phyloP scores from a whole-genome alignment of 2,329 filamentous ascomycete species.

The Pseudogymnoascus sp. region DNA sequence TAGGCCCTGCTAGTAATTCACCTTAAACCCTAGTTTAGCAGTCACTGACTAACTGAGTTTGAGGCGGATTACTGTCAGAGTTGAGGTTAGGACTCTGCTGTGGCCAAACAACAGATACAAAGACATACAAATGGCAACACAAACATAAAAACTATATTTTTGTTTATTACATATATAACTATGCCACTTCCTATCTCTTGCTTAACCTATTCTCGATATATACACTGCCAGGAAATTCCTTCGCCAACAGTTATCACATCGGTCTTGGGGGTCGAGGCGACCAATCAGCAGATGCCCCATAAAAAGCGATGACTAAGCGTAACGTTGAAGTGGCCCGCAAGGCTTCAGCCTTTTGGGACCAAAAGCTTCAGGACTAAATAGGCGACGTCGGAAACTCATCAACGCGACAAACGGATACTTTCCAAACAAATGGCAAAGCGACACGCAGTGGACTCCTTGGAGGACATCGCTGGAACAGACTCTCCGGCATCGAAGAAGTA shows the following conservation, averaged over 20 bases:
- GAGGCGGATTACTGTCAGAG: too few species aligned
- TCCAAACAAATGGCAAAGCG: slow-evolving; percentile 42
- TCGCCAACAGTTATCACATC: neutral
- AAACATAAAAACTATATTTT: neutral
- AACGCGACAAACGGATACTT: neutral
- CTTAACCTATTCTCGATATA: too few species aligned
- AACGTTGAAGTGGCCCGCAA: neutral
- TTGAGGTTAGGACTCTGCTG: too few species aligned
- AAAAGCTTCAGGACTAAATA: slow-evolving; percentile 1
- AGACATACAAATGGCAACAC: too few species aligned
- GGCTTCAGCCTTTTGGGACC: slow-evolving; percentile 3
- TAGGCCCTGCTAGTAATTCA: too few species aligned
- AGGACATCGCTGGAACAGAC: slow-evolving; percentile 44
- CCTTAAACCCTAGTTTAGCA: too few species aligned
- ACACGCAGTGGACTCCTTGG: slow-evolving; percentile 50
- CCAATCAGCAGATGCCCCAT: neutral
- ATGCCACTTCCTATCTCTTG: neutral
- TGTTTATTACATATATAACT: neutral
- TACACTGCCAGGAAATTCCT: too few species aligned
- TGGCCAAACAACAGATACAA: too few species aligned
- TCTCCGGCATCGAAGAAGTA: slow-evolving; percentile 54
- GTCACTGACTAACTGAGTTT: too few species aligned
- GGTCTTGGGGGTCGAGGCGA: neutral
- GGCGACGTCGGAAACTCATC: neutral
- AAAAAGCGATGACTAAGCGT: neutral